Evolutionary conservation across 331 rosid species (phyloP), one percentile per base, ranked within the genome.

Genomic region (Rosa hybrid): DNA sequence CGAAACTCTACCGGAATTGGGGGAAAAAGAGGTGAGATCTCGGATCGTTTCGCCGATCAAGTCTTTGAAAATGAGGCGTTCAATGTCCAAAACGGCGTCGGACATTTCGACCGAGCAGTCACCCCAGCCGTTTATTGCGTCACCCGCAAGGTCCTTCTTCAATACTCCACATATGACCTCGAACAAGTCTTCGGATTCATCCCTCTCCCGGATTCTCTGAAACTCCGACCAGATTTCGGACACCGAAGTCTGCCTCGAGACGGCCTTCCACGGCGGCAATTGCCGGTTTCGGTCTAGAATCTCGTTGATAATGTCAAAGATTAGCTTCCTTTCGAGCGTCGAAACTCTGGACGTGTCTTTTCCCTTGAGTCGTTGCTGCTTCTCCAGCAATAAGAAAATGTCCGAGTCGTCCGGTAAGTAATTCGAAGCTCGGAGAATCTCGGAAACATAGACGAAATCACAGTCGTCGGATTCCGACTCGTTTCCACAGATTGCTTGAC

Each of bases 41-140:
- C 84, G 84, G 68, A 96, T 93, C 8, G 97, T 88, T 83, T 96
- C 98, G 16, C 89, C 92, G 39, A 96, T 87, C 38, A 96, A 82
- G 77, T 96, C 99, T 76, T 96, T 96, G 85, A 93, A 96, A 14
- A 96, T 84, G 9, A 85, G 89, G 21, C 99, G 89, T 82, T 96
- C 99, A 0, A 96, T 81, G 82, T 90, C 97, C 79, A 96, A 83
- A 38, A 91, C 90, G 0, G 85, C 82, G 18, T 89, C 97, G 2
- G 96, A 96, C 84, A 86, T 84, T 82, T 93, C 94, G 68, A 85
- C 57, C 2, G 97, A 83, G 72, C 86, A 88, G 50, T 89, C 94
- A 4, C 85, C 88, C 99, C 98, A 96, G 2, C 87, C 94, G 2
- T 81, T 67, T 67, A 77, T 68, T 23, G 81, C 76, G 71, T 91